Base-by-base conservation (phyloP, 441 rosid species). In the Capsella rubella region DNA sequence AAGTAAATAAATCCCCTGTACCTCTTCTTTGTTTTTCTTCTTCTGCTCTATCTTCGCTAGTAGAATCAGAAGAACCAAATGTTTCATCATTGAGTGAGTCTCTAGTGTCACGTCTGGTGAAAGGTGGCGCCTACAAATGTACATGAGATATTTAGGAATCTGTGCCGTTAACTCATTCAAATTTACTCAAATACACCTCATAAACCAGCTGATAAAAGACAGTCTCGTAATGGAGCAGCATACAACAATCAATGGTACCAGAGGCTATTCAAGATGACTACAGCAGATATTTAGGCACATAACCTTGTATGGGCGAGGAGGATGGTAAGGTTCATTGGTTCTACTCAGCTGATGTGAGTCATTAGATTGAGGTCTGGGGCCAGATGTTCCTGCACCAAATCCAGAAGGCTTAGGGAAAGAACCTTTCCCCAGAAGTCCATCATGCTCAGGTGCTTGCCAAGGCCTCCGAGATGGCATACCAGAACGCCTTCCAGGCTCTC, bases 21-120 rank as follows among this genome's bases (percentile, higher is more conserved):
- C 98, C 96, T 90, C 98, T 86, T 85, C 99, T 90, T 79, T 96
- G 88, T 82, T 87, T 89, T 83, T 96, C 99, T 76, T 93, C 99
- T 83, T 93, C 99, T 78, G 90, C 93, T 81, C 89, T 91, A 77
- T 90, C 97, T 61, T 92, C 99, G 74, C 80, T 83, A 6, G 93
- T 78, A 80, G 46, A 66, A 50, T 93, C 97, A 62, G 92, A 86
- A 77, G 97, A 87, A 79, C 99, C 98, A 80, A 96, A 96, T 37
- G 99, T 96, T 84, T 96, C 99, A 67, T 96, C 93, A 81, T 96
- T 90, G 63, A 40, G 64, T 2, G 97, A 84, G 80, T 96, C 98
- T 56, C 85, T 84, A 64, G 84, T 74, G 27, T 87, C 96, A 81
- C 90, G 88, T 51, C 96, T 85, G 6, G 77, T 65, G 77, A 71